Evolutionary conservation across 1,284 basidiomycete species (phyloP).

Genomic region (Stygiomarasmius scandens): DNA sequence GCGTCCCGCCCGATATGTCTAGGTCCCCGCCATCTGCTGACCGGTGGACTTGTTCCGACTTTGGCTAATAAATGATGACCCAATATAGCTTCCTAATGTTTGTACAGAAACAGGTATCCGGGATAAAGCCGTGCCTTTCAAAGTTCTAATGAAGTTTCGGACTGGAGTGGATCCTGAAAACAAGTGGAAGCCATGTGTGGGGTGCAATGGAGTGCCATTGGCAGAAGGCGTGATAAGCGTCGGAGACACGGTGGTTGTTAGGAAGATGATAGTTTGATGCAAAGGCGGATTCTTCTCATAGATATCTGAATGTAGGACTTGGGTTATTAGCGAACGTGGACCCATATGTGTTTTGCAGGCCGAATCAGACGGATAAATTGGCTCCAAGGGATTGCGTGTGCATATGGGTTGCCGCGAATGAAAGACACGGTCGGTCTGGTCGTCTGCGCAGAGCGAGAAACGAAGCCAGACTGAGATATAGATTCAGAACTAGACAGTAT

Average conservation of each 20-base stretch:
- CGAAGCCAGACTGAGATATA: not conserved
- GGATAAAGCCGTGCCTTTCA: conserved; percentile 76
- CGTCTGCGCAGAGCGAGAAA: too few species aligned
- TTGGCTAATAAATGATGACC: too few species aligned
- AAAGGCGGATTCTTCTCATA: not conserved
- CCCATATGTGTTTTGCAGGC: too few species aligned
- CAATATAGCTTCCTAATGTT: conserved; percentile 68
- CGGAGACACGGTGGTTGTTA: conserved; percentile 16
- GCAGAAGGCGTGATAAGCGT: conserved; percentile 15
- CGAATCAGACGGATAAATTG: too few species aligned
- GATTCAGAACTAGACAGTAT: not conserved
- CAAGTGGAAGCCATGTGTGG: conserved; percentile 60
- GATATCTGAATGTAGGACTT: not conserved
- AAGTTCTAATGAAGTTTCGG: conserved; percentile 71
- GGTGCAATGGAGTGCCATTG: conserved; percentile 47
- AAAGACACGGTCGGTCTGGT: too few species aligned
- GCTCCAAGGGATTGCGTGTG: too few species aligned
- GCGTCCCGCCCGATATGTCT: conserved; percentile 28
- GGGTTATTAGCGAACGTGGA: not conserved
- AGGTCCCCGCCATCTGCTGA: not conserved
- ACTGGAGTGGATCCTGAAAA: conserved; percentile 51
- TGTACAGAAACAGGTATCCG: conserved; percentile 61
- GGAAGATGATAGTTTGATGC: conserved; percentile 10
- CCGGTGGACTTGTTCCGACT: conserved; percentile 2
- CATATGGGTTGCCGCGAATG: too few species aligned